phyloP scores from a whole-genome alignment of 2,329 filamentous ascomycete genomes.

The Pyrenophora tritici-repentis region DNA sequence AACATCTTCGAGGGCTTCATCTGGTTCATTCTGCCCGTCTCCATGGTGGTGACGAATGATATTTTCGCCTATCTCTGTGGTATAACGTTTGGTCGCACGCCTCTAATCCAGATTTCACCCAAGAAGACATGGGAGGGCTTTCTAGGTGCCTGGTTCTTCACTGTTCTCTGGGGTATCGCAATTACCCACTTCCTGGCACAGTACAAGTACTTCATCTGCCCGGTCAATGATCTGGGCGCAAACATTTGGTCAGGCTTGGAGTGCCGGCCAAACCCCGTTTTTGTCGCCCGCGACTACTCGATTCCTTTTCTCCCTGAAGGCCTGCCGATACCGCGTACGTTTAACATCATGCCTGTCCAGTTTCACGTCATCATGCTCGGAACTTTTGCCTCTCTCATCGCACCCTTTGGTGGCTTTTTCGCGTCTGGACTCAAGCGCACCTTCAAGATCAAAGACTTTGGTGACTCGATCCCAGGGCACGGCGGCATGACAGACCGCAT shows the following conservation, averaged over 20 bases:
- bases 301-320: slow-evolving; percentile 58
- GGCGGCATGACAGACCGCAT: slow-evolving; percentile 98
- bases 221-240: slow-evolving; percentile 92
- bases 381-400: slow-evolving; percentile 93
- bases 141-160: slow-evolving; percentile 94
- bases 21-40: slow-evolving; percentile 97
- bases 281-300: slow-evolving; percentile 75
- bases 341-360: slow-evolving; percentile 86
- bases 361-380: slow-evolving; percentile 89
- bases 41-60: slow-evolving; percentile 96
- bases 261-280: slow-evolving; percentile 90
- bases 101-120: slow-evolving; percentile 95
- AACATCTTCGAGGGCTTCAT: slow-evolving; percentile 99
- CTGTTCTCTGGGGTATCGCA: slow-evolving; percentile 79
- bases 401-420: slow-evolving; percentile 97
- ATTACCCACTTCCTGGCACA: slow-evolving; percentile 84
- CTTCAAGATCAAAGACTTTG: slow-evolving; percentile 99
- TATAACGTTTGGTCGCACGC: slow-evolving; percentile 93
- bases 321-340: slow-evolving; percentile 67
- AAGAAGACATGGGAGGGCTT: slow-evolving; percentile 99
- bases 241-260: slow-evolving; percentile 90
- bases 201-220: slow-evolving; percentile 98
- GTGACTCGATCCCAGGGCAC: slow-evolving; percentile 95
- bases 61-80: slow-evolving; percentile 98
- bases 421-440: slow-evolving; percentile 96